phyloP scores from a whole-genome alignment of 2,329 filamentous ascomycete species.

The Stagonosporopsis cucurbitacearum region DNA sequence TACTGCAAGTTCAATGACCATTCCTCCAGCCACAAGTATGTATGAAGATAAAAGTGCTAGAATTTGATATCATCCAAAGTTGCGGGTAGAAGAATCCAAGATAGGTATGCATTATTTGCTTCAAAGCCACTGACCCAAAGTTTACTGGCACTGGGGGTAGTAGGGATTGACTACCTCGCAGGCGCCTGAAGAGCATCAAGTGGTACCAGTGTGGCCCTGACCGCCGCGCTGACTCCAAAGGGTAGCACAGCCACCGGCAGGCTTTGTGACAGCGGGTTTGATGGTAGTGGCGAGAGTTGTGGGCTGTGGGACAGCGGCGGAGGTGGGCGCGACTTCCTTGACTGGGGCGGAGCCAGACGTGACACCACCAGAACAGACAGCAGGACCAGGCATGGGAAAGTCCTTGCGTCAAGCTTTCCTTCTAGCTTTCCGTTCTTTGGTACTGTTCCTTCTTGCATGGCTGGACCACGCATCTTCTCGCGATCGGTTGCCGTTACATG shows the following conservation, averaged over 20 bases:
- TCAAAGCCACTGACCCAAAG: not conserved
- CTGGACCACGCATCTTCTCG: no score
- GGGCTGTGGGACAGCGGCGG: not conserved
- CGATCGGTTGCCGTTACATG: no score
- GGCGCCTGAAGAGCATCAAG: slow-evolving; percentile 22
- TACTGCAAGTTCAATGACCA: not conserved
- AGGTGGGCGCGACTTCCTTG: slow-evolving; percentile 16
- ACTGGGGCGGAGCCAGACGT: slow-evolving; percentile 10
- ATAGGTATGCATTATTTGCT: slow-evolving; percentile 1
- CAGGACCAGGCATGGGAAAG: slow-evolving; percentile 26
- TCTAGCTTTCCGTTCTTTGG: no score
- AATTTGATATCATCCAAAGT: not conserved
- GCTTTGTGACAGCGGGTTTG: slow-evolving; percentile 1
- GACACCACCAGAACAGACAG: slow-evolving; percentile 24
- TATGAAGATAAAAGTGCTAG: not conserved
- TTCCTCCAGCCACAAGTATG: not conserved
- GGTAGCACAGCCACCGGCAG: slow-evolving; percentile 13
- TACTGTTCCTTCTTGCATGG: no score
- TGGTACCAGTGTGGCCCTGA: slow-evolving; percentile 21
- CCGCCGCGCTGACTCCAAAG: slow-evolving; percentile 27
- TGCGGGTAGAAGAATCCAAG: slow-evolving; percentile 9
- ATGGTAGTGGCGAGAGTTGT: slow-evolving; percentile 12
- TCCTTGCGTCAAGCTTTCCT: slow-evolving; percentile 27
- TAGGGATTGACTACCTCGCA: slow-evolving; percentile 27
- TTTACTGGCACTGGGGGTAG: slow-evolving; percentile 26